These are phyloP conservation scores for Ottelia alismoides DNA, from an alignment of 106 monocot genomes.

Conservation along the genomic window DNA sequence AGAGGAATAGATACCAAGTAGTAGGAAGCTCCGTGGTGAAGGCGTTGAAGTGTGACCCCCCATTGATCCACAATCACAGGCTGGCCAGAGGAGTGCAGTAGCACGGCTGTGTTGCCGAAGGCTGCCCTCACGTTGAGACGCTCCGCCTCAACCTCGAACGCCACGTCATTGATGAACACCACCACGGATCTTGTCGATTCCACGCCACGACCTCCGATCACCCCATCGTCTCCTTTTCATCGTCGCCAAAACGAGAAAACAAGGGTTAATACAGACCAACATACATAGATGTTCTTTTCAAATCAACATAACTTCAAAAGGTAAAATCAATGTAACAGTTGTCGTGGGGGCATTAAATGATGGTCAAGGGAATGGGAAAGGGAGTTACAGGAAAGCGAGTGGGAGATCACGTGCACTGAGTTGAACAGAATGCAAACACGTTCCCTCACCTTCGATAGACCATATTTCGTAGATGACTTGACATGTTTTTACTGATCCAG, in stretches of 20 bases:
- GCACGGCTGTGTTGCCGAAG: constrained; percentile 56
- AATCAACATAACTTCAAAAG: no score
- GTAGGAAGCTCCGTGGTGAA: constrained; percentile 73
- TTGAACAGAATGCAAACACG: no score
- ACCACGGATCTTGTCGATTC: constrained; percentile 24
- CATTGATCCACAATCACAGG: constrained; percentile 53
- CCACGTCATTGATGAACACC: constrained; percentile 58
- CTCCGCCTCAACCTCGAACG: constrained; percentile 30
- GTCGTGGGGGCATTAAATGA: no score
- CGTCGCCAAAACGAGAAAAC: background rate
- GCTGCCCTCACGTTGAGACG: constrained; percentile 41
- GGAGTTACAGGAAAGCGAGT: no score
- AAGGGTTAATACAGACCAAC: no score
- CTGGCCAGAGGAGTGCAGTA: constrained; percentile 55
- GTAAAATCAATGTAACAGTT: no score
- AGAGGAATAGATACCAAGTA: constrained; percentile 23
- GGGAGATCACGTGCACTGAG: no score
- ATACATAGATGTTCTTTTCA: no score
- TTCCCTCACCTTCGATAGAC: no score
- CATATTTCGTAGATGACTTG: no score
- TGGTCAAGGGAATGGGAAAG: no score
- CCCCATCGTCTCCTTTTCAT: background rate
- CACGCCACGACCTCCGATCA: constrained; percentile 9
- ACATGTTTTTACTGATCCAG: no score
- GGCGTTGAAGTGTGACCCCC: constrained; percentile 60